Conservation (phyloP, 371 early-diverging fungal genomes). For the Lichtheimia ramosa region DNA sequence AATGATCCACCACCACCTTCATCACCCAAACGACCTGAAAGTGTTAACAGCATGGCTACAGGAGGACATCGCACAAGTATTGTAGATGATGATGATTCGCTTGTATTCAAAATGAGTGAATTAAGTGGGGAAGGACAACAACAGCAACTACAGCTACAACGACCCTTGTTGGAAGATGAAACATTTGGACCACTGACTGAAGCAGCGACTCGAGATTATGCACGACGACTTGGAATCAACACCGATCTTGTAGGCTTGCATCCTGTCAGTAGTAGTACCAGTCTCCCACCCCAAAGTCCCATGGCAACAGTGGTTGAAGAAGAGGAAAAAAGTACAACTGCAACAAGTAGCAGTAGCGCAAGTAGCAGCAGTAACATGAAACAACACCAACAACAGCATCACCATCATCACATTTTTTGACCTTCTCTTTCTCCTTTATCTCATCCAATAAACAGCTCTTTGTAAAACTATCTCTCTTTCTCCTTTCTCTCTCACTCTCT, state of each 20-base stretch:
- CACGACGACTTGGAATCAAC: conserved; percentile 16
- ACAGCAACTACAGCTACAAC: background rate
- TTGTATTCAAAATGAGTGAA: conserved; percentile 53
- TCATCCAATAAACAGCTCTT: no score
- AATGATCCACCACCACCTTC: no score
- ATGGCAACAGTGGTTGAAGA: conserved; percentile 10
- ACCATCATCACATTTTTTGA: no score
- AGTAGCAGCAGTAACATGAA: background rate
- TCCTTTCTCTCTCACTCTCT: background rate
- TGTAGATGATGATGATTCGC: conserved; percentile 47
- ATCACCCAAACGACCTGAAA: no score
- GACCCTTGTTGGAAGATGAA: background rate
- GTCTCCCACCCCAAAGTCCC: background rate
- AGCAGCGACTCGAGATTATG: conserved; percentile 14
- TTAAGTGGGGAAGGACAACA: conserved; percentile 23
- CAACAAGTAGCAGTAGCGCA: conserved; percentile 12
- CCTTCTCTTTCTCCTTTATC: no score
- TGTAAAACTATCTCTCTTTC: background rate
- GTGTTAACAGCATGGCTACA: background rate
- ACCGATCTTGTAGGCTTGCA: conserved; percentile 2
- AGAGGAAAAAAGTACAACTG: conserved; percentile 12
- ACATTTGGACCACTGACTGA: conserved; percentile 2
- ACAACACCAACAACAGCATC: no score
- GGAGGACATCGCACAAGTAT: conserved; percentile 1
- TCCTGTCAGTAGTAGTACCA: no score